Evolutionary conservation across 495 filamentous ascomycete species (phyloP).

Genomic region (Aspergillus leporis): DNA sequence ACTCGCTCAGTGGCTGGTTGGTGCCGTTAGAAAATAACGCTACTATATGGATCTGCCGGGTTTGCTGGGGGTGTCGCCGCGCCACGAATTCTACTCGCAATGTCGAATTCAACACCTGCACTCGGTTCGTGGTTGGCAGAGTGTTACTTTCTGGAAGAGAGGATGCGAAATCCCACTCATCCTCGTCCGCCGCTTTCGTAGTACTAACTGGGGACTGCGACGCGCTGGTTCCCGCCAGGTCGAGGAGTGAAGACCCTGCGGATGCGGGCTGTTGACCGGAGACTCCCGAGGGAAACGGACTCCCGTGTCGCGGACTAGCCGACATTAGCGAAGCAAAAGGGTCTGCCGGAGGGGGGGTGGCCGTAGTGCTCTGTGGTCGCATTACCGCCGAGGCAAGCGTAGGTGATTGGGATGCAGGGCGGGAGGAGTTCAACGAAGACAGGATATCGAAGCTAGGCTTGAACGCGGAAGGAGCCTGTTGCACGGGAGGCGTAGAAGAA

Average conservation of each 20-base stretch:
- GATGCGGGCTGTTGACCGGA: slow-evolving; percentile 23
- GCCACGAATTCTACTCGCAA: slow-evolving; percentile 55
- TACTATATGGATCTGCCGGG: slow-evolving; percentile 55
- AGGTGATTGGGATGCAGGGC: slow-evolving; percentile 49
- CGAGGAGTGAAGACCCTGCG: slow-evolving; percentile 45
- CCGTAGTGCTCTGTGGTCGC: slow-evolving; percentile 34
- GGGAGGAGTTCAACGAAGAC: slow-evolving; percentile 47
- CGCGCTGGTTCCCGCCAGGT: slow-evolving; percentile 32
- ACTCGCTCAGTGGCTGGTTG: slow-evolving; percentile 65
- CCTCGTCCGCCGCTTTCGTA: slow-evolving; percentile 47
- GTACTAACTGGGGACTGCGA: slow-evolving; percentile 24
- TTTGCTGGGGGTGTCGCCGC: slow-evolving; percentile 37
- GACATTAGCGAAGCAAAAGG: slow-evolving; percentile 73
- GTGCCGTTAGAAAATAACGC: slow-evolving; percentile 78
- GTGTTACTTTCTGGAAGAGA: slow-evolving; percentile 66
- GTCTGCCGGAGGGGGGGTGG: slow-evolving; percentile 47
- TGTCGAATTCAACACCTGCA: slow-evolving; percentile 59
- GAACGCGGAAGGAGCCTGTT: slow-evolving; percentile 37
- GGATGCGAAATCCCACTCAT: slow-evolving; percentile 94
- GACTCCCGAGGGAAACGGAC: slow-evolving; percentile 33
- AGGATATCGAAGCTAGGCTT: slow-evolving; percentile 65
- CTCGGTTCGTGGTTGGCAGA: slow-evolving; percentile 55
- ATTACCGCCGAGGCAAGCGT: slow-evolving; percentile 40
- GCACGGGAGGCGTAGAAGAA: slow-evolving; percentile 30
- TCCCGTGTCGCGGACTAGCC: slow-evolving; percentile 47